Percentiles rank a stretch among this genome's conserved stretches.
Conservation (phyloP, 2,329 filamentous ascomycete genomes). For the Pseudocercospora macadamiae region DNA sequence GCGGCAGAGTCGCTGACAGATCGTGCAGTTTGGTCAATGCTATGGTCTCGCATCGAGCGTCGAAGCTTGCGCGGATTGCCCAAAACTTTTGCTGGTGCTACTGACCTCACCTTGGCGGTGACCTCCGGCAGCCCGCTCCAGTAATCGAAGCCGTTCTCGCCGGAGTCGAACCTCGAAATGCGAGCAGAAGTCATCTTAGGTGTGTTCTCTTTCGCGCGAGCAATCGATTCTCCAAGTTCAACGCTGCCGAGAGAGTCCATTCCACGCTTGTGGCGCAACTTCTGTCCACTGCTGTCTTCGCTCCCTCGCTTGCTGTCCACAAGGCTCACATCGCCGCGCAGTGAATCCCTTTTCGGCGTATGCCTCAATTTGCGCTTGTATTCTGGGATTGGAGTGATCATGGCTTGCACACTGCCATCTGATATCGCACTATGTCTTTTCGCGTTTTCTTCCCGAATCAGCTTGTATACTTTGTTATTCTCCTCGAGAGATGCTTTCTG, state of each 20-base stretch:
- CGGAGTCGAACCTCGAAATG: conserved; percentile 10
- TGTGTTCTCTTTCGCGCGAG: not conserved
- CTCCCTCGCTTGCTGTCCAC: conserved; percentile 23
- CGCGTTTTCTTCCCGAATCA: conserved; percentile 35
- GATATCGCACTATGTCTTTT: conserved; percentile 34
- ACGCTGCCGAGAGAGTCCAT: conserved; percentile 19
- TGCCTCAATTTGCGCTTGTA: conserved; percentile 30
- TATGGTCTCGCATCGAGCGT: conserved; percentile 21
- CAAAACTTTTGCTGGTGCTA: conserved; percentile 16
- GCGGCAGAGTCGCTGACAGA: conserved; percentile 14
- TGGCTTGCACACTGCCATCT: conserved; percentile 27
- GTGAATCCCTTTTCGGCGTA: conserved; percentile 27
- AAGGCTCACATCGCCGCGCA: conserved; percentile 30
- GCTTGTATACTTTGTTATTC: conserved; percentile 28
- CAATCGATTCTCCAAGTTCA: conserved; percentile 10
- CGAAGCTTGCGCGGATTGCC: conserved; percentile 22
- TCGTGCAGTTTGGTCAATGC: conserved; percentile 16
- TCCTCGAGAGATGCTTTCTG: conserved; percentile 25
- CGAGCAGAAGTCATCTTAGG: conserved; percentile 5
- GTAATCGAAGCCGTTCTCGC: conserved; percentile 20
- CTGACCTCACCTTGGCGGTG: conserved; percentile 7
- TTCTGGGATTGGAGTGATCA: conserved; percentile 19
- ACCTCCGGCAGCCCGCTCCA: conserved; percentile 16
- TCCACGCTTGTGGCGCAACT: conserved; percentile 24
- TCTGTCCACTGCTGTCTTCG: conserved; percentile 20